A percentile compares a stretch with the other conserved stretches of the same genome.
Evolutionary conservation across 768 basidiomycete species (phyloP).

Genomic region (Phylloporus sp.): DNA sequence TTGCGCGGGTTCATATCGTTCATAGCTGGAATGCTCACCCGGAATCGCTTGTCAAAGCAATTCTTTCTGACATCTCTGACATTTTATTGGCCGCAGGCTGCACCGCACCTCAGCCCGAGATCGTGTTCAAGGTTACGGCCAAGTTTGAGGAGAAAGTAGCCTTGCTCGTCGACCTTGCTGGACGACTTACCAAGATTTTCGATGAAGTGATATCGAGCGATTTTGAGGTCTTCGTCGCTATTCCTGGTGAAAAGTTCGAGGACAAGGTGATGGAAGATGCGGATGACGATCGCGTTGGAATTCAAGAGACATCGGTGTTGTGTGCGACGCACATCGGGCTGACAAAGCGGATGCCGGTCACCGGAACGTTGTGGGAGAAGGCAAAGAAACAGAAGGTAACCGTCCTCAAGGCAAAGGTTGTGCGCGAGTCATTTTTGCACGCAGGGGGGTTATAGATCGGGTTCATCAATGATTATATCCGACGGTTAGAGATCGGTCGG

Average conservation of each 20-base stretch:
- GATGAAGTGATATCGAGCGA: slow-evolving; percentile 11
- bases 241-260: slow-evolving; percentile 6
- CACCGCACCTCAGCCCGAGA: neutral
- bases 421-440: slow-evolving; percentile 5
- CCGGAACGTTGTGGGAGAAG: slow-evolving; percentile 9
- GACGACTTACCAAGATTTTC: slow-evolving; percentile 7
- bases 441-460: too few species aligned
- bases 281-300: neutral
- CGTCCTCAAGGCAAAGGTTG: slow-evolving; percentile 8
- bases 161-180: slow-evolving; percentile 10
- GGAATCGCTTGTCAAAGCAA: neutral
- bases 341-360: slow-evolving; percentile 2
- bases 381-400: slow-evolving; percentile 2
- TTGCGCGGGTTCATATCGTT: slow-evolving; percentile 2
- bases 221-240: slow-evolving; percentile 6
- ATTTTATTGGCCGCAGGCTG: slow-evolving; percentile 8
- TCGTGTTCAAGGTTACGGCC: neutral
- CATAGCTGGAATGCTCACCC: neutral
- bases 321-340: slow-evolving; percentile 8
- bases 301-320: neutral
- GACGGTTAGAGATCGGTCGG: too few species aligned
- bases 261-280: slow-evolving; percentile 5
- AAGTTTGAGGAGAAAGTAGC: slow-evolving; percentile 5
- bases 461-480: too few species aligned
- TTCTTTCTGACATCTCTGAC: slow-evolving; percentile 3